Base-by-base conservation (phyloP, 139 green algal genomes). In the Spirogloea muscicola region DNA sequence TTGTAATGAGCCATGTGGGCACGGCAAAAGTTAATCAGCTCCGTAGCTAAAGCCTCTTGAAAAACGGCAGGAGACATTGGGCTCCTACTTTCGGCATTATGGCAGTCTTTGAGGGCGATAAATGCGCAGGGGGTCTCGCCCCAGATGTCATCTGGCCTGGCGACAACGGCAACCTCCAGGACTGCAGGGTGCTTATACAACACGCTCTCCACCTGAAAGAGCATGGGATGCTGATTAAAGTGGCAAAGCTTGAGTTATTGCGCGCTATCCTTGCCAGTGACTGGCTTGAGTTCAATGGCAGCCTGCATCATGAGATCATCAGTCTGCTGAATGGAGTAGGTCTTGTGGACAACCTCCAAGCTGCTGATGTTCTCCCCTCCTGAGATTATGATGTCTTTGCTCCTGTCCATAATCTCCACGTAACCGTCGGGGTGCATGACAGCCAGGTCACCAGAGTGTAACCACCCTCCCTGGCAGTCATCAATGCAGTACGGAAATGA, bases 361-460 rank as follows among this genome's bases (percentile, higher is more conserved):
- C 38, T 64, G 34, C 62, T 76, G 16, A 80, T 75, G 55, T 80
- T 80, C 57, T 80, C 72, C 13, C 72, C 72, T 3, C 72, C 72
- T 31, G 72, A 75, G 41, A 80, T 80, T 18, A 80, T 80, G 42
- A 80, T 75, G 67, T 80, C 72, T 48, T 80, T 80, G 29, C 44
- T 49, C 7, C 72, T 41, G 64, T 80, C 58, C 46, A 65, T 79
- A 4, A 80, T 29, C 72, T 80, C 61, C 5, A 62, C 55, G 59
- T 80, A 80, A 16, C 72, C 72, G 46, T 80, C 72, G 3, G 59
- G 60, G 43, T 80, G 72, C 72, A 55, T 52, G 3, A 80, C 72
- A 18, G 29, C 72, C 3, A 80, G 39, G 39, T 80, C 72, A 5
- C 72, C 72, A 3, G 72, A 74, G 55, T 73, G 72, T 33, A 80